Evolutionary conservation across 2,329 filamentous ascomycete species (phyloP), one percentile per base, ranked within the genome.

Genomic region (Xylariaceae sp.): DNA sequence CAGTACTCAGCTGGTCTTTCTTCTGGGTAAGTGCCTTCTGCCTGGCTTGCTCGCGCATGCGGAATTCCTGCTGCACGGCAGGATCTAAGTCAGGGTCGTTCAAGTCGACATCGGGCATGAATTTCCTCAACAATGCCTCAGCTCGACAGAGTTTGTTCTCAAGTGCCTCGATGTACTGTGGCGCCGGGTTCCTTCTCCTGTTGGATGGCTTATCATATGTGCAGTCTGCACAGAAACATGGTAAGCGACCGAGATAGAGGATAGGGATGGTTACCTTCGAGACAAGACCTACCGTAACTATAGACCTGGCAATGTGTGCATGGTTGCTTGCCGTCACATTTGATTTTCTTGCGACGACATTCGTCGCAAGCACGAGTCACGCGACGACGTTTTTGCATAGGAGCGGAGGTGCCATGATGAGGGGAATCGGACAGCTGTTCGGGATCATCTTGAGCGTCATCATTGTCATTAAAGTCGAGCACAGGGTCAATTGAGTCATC

Each of bases 251-350:
- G 25, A 35, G 17, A 16, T 37, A 45, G 34, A 42, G 20, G 29
- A 32, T 22, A 41, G 6, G 27, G 29, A 39, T 19, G 39, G 29
- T n/a, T n/a, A n/a, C n/a, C n/a, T n/a, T n/a, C n/a, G n/a, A 40
- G 41, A 41, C 45, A 22, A 17, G 23, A 49, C 51, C 32, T 77
- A 96, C 93, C 92, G 74, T 98, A 98, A 65, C 90, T 96, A 68
- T 98, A 98, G 40, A 97, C 90, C 10, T 91, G 95, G 67, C 93
- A 98, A 67, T 97, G 93, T 0, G 91, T 96, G 68, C 88, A 93
- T 8, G 88, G 88, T 64, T 91, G 86, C 66, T 90, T 89, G 56
- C 86, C 87, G 64, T 91, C 86, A 58, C 86, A 92, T 64, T 91
- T 92, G 61, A 92, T 92, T 67, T 92, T 92, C 66, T 92, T 92